These are phyloP conservation scores for Sporothrix protearum DNA, from an alignment of 2,329 filamentous ascomycete genomes.

Conservation along the genomic window DNA sequence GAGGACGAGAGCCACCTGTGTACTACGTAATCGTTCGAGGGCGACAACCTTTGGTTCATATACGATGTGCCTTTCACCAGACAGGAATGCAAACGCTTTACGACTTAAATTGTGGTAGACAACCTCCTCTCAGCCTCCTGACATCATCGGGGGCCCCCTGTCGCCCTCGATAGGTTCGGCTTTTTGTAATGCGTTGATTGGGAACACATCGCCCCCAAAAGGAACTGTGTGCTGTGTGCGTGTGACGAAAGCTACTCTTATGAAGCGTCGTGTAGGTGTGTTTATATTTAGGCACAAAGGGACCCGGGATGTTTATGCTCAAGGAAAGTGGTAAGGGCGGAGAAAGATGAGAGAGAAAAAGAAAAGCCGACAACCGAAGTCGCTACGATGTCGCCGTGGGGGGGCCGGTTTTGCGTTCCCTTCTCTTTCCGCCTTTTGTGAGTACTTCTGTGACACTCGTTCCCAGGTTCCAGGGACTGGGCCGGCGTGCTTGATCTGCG, in stretches of 20 bases:
- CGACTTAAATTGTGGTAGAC: background rate
- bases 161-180: background rate
- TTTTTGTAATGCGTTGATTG: background rate
- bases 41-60: background rate
- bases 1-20: background rate
- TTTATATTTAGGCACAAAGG: constrained; percentile 5
- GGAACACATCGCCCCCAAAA: background rate
- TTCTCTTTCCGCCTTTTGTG: background rate
- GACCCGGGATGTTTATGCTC: background rate
- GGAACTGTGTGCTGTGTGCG: background rate
- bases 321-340: background rate
- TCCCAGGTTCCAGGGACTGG: constrained; percentile 1
- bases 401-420: background rate
- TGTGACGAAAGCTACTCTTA: background rate
- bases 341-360: background rate
- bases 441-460: background rate
- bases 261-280: background rate
- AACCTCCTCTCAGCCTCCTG: constrained; percentile 16
- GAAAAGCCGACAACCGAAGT: background rate
- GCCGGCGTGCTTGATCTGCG: constrained; percentile 17
- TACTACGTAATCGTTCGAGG: background rate
- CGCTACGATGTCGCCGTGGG: background rate
- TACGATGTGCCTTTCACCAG: background rate
- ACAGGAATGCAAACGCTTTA: background rate
- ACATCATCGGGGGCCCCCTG: constrained; percentile 2